Evolutionary conservation across 352 stramenopile species (phyloP), one percentile per base, ranked within the genome.

Genomic region (Globisporangium mamillatum): DNA sequence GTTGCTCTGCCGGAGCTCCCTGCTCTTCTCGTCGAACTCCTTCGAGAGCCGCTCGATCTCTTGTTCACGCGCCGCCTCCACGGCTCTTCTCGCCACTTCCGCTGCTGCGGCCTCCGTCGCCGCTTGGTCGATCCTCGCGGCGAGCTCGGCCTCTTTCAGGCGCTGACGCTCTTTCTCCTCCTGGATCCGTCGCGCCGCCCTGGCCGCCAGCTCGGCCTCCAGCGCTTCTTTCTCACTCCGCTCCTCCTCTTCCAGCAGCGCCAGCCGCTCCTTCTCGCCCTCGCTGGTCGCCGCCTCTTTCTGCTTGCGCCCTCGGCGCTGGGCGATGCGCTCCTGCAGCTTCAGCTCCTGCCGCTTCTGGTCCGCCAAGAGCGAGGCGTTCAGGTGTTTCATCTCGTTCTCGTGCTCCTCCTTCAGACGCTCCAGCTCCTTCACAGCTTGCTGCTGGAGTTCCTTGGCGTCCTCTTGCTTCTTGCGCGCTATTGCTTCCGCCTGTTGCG

Each of bases 1-100:
- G 66, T 92, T 77, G n/a, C 73, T 80, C 58, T 87, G 72, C 8
- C 66, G 75, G 36, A 93, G 72, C 64, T 87, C 82, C 5, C 73
- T 67, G 41, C 84, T 79, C 48, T 90, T 92, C 6, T 80, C 82
- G 34, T 90, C 71, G 48, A 90, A 92, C 24, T 95, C 87, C 0
- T 58, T 75, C 32, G 80, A 78, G 25, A 95, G 72, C 41, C 89
- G 83, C 61, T 83, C 80, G 10, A 89, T 74, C 67, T 93, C 85
- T 14, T 74, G 32, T 44, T 72, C 68, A 27, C 82, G 75, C 4
- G 80, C 79, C 1, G 68, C 80, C 53, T 92, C 83, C 24, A 79
- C 74, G 0, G 79, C 82, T 20, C 77, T 70, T 10, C 84, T 74
- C 12, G 77, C 56, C 50, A 67, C 71, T 46, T 78, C 76, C 3